Percentiles rank a stretch among this genome's conserved stretches.
phyloP scores from a whole-genome alignment of 2,329 filamentous ascomycete species.

The Phyllosticta citriasiana region DNA sequence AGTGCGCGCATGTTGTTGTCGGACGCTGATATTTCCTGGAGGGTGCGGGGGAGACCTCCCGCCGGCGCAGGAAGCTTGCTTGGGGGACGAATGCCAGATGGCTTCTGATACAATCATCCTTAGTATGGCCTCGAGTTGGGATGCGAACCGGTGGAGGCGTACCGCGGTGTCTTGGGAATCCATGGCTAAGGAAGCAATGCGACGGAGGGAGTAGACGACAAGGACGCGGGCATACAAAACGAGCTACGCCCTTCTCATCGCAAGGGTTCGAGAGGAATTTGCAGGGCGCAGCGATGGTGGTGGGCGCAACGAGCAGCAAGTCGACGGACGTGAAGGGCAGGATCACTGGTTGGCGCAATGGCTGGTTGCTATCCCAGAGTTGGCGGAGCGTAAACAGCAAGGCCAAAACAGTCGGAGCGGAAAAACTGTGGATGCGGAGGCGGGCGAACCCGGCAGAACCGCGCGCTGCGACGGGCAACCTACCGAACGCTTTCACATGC shows the following conservation, averaged over 20 bases:
- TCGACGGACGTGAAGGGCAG: not conserved
- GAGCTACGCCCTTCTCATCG: constrained; percentile 9
- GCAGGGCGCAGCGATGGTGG: not conserved
- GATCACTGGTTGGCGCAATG: not conserved
- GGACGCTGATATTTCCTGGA: constrained; percentile 43
- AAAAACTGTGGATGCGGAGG: not conserved
- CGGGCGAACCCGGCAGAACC: not conserved
- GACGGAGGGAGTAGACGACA: constrained; percentile 6
- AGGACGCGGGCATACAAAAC: constrained; percentile 3
- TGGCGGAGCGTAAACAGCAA: not conserved
- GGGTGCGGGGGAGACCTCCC: constrained; percentile 17
- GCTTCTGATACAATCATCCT: not conserved
- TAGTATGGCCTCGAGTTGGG: not conserved
- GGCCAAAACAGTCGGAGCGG: not conserved
- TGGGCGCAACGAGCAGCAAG: not conserved
- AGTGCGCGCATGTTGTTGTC: constrained; percentile 43
- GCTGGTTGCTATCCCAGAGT: not conserved
- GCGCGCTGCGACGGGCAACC: not conserved
- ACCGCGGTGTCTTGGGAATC: constrained; percentile 9
- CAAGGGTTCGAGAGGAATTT: not conserved
- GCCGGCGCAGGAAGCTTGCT: constrained; percentile 22
- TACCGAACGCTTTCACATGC: constrained; percentile 2
- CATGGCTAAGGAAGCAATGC: constrained; percentile 2
- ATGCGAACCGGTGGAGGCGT: not conserved
- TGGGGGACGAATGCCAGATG: constrained; percentile 26